Base-by-base conservation (phyloP, 2,329 filamentous ascomycete species). In the Diaporthe humulicola region DNA sequence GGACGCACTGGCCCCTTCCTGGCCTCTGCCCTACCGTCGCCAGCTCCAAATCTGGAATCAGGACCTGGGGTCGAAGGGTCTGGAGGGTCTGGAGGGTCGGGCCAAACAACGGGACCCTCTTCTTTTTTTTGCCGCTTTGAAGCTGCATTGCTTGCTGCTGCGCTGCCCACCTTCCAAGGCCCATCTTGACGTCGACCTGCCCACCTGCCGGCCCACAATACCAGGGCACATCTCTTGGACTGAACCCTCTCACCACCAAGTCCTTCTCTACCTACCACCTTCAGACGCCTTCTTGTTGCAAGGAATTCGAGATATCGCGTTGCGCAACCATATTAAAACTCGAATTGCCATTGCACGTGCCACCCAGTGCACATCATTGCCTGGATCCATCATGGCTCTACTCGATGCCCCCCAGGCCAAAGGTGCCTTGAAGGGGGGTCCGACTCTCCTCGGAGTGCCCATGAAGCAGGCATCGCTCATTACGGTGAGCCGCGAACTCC, bases 391-490 rank as follows among this genome's bases (percentile, higher is more conserved):
- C 79, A 88, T 87, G 86, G 84, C 84, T 77, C 80, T 86, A 76
- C 82, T 85, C 73, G 84, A 86, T 77, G 79, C 81, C 72, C 80
- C 82, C 69, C 81, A 81, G 58, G 80, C 82, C 25, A 74, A 74
- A 52, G 73, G 69, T 33, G 61, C 73, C 74, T 60, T 74, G 74
- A 70, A 70, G 58, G 82, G 81, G 76, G 85, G 85, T 73, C 87
- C 87, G 75, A 86, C 83, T 36, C 80, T 89, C 71, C 82, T 91
- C 79, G 92, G 92, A 76, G 81, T 94, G 79, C 89, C 92, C 60
- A 88, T 93, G 87, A 94, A 94, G 87, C 90, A 92, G 81, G 83
- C 93, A 40, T 93, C 92, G 71, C 85, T 94, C 58, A 86, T 92
- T 77, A 92, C 90, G 73, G 92, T 93, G 86, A 75, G 88, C 75